phyloP scores from a whole-genome alignment of 1,139 yeast species.

The Pichia sp. region DNA sequence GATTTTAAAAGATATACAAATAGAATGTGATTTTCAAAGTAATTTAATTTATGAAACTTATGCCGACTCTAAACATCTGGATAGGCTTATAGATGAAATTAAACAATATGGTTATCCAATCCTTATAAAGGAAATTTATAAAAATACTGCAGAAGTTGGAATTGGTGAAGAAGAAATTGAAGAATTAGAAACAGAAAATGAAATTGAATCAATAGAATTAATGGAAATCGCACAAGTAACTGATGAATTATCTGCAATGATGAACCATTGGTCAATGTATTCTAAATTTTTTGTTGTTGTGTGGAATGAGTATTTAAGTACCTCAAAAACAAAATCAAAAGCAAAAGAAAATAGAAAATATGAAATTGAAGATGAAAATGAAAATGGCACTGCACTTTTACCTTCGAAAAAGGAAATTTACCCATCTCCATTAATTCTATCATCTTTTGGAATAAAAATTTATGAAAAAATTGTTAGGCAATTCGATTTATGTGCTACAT shows the following conservation, averaged over 20 bases:
- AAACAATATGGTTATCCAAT: constrained; percentile 51
- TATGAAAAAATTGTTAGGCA: constrained; percentile 48
- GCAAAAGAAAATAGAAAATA: constrained; percentile 5
- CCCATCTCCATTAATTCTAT: constrained; percentile 52
- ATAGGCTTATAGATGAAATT: constrained; percentile 51
- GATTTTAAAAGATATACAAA: constrained; percentile 69
- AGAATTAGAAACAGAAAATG: constrained; percentile 22
- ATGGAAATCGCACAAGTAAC: constrained; percentile 52
- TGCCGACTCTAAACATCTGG: constrained; percentile 63
- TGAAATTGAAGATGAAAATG: too few species aligned
- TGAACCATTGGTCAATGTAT: constrained; percentile 85
- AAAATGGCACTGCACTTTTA: too few species aligned
- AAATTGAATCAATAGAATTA: constrained; percentile 29
- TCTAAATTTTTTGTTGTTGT: constrained; percentile 65
- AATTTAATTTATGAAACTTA: constrained; percentile 85
- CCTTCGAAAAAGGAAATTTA: too few species aligned
- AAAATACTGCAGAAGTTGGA: constrained; percentile 14
- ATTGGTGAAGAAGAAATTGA: constrained; percentile 18
- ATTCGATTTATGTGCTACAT: constrained; percentile 57
- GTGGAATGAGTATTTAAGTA: constrained; percentile 45
- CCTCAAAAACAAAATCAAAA: constrained; percentile 15
- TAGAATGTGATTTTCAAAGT: constrained; percentile 87
- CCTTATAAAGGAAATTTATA: constrained; percentile 30
- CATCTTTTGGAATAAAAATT: constrained; percentile 59
- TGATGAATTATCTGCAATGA: constrained; percentile 65